Base-by-base conservation (phyloP, 2,329 filamentous ascomycete genomes). In the Exserohilum turcica region DNA sequence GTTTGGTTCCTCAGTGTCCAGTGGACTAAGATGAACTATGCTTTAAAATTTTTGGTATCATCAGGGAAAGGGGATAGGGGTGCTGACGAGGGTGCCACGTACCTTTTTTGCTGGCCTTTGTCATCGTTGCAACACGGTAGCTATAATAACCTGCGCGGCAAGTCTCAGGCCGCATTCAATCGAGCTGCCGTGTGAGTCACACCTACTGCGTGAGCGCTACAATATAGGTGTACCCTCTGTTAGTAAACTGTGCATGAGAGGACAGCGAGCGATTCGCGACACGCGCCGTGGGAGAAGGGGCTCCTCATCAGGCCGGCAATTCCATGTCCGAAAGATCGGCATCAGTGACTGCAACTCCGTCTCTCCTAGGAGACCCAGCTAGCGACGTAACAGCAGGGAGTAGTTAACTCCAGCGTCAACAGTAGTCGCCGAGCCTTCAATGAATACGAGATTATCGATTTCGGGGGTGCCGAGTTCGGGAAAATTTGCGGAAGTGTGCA, bases 11-110 rank as follows among this genome's bases (percentile, higher is more conserved):
- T 67, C 74, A 76, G 61, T 57, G 65, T 64, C 65, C 68, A 52
- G 39, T 59, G 65, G 65, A 70, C 70, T 76, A 71, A 73, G 74
- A 65, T 76, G 74, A 76, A 77, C 73, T 76, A 76, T 77, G 73
- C 74, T 71, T 75, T 57, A 51, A 71, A 64, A 67, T 62, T 66
- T 66, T 58, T 63, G 61, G 54, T 64, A 71, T 75, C 71, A 76
- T 76, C 73, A 75, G 61, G 48, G 57, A 65, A 67, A 48, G 44
- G 49, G 40, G 24, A 15, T 31, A 45, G 37, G 35, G 51, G 40
- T 19, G 32, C 19, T 45, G 45, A 42, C 46, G 44, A 56, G 15
- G 52, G 37, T 40, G 21, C 8, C 44, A 67, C 67, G 33, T 72
- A 72, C 70, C 65, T 24, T 24, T 24, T 66, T 50, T 42, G 38